Base-by-base conservation (phyloP, 352 stramenopile species). In the Pythium periplocum region DNA sequence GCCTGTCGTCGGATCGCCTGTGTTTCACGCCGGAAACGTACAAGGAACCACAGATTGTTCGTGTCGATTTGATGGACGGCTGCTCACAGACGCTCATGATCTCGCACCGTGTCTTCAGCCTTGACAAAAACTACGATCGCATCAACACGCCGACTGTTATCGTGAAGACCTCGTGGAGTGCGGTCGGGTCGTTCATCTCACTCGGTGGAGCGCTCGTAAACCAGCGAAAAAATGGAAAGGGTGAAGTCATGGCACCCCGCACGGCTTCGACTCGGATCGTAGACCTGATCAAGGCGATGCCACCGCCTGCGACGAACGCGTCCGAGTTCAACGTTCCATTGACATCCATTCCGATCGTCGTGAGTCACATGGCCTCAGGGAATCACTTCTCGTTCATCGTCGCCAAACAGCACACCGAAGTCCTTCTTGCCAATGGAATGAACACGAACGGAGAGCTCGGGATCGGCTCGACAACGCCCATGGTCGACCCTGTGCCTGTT, bases 1-100 rank as follows among this genome's bases (percentile, higher is more conserved):
- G 68, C 1, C 62, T 91, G 4, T 86, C 81, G 4, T 81, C 74
- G 12, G 75, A 88, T 53, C 76, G 81, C 6, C 50, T 91, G n/a
- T 81, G 69, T 62, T 91, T 91, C 62, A 80, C 76, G 1, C 81
- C 78, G 12, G 71, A 71, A 31, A 89, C 72, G 49, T 86, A 59
- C 46, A 4, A 30, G 2, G 62, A 81, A 51, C 76, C 78, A 6
- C 81, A 91, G 67, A 61, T 87, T 51, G 75, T 89, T 48, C 66
- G 78, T 3, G 72, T 89, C 26, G 75, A 86, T 41, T 66, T 71
- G 10, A 46, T 77, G 42, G 73, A 89, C 55, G 68, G 71, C 34
- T 66, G 57, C 48, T 36, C 59, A 47, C 65, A 70, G 31, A 78
- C 66, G 57, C 83, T 61, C 46, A 61, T 76, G 46, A 76, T 89